These are phyloP conservation scores for Zalaria obscura DNA, from an alignment of 2,329 filamentous ascomycete genomes.

Conservation along the genomic window DNA sequence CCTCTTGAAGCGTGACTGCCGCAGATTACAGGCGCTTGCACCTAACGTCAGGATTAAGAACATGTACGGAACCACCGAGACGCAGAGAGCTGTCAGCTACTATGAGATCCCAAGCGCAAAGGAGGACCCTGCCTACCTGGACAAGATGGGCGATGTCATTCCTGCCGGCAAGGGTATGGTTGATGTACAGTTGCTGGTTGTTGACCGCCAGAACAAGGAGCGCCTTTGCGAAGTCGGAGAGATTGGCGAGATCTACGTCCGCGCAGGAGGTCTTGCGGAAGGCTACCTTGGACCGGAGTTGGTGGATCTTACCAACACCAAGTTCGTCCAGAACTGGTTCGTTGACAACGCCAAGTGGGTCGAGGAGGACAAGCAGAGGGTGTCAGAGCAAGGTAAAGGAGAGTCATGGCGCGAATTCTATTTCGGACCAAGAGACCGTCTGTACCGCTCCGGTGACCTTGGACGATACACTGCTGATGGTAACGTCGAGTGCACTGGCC, in stretches of 20 bases:
- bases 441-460: slow-evolving; percentile 81
- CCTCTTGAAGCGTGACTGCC: slow-evolving; percentile 71
- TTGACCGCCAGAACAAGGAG: slow-evolving; percentile 52
- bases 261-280: slow-evolving; percentile 72
- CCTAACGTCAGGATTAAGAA: slow-evolving; percentile 64
- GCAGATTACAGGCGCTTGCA: slow-evolving; percentile 59
- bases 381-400: slow-evolving; percentile 29
- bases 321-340: slow-evolving; percentile 81
- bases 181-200: slow-evolving; percentile 76
- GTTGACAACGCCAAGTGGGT: slow-evolving; percentile 59
- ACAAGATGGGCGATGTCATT: slow-evolving; percentile 58
- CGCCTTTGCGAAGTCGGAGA: slow-evolving; percentile 68
- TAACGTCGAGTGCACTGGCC: slow-evolving; percentile 63
- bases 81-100: slow-evolving; percentile 66
- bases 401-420: slow-evolving; percentile 71
- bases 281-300: slow-evolving; percentile 52
- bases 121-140: slow-evolving; percentile 49
- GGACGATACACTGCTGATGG: slow-evolving; percentile 59
- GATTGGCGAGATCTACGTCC: slow-evolving; percentile 69
- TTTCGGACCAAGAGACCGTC: slow-evolving; percentile 66
- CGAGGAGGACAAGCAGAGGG: slow-evolving; percentile 44
- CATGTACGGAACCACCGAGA: slow-evolving; percentile 85
- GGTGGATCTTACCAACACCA: slow-evolving; percentile 51
- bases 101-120: slow-evolving; percentile 58
- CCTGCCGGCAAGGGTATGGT: slow-evolving; percentile 78